Base-by-base conservation (phyloP, 2,329 filamentous ascomycete genomes). In the Didymella pinodella region DNA sequence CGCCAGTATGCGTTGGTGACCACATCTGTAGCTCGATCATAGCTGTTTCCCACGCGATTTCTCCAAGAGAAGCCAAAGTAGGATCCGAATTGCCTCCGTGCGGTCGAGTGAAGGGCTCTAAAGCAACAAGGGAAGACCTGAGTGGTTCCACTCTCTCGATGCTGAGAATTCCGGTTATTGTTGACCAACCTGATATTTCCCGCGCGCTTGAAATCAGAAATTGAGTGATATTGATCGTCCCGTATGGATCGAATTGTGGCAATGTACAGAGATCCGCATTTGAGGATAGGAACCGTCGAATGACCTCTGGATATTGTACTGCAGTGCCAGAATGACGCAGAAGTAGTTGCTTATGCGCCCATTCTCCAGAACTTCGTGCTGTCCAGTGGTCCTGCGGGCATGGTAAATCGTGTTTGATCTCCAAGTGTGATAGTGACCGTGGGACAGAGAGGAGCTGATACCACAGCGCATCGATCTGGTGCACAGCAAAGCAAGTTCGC, bases 1-100 rank as follows among this genome's bases (percentile, higher is more conserved):
- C 65, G n/a, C 67, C 64, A 4, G 67, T 68, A 26, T 69, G 67
- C n/a, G 67, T 59, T 22, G 65, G 65, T 14, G 67, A 68, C 67
- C 65, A 68, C 61, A 66, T 62, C 36, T 68, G 67, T 49, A 69
- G 55, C 38, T 68, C 65, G 5, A 69, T 68, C 65, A 69, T 69
- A 12, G 67, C 65, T 14, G 63, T 61, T 38, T 69, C 57, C 67
- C 67, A 69, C 4, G 67, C 65, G 12, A 62, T 61, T 31, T 67
- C 65, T 18, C 57, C 56, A 11, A 69, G 41, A 2, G 61, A 51
- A 10, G 54, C 54, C 12, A 62, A 62, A 34, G 57, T 34, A 48
- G 59, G 56, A 22, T 46, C 41, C 20, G 44, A 46, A n/a, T 14
- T 31, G 11, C 29, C 18, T 5, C 49, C 48, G 25, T 57, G 31